Base-by-base conservation (phyloP, 495 filamentous ascomycete species). In the Oleoguttula mirabilis region DNA sequence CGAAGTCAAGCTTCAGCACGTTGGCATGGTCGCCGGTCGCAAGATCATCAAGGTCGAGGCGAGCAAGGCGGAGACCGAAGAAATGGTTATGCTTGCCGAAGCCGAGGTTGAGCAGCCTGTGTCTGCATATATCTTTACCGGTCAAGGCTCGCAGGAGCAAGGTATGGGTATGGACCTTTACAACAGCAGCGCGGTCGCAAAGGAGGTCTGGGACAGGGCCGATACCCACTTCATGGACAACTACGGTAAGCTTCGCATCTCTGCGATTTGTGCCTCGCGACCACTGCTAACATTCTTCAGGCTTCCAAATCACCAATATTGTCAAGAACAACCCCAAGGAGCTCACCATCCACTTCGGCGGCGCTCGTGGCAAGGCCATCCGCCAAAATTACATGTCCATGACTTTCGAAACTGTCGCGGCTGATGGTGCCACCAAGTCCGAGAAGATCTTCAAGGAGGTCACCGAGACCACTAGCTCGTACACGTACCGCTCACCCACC, bases 111-210 rank as follows among this genome's bases (percentile, higher is more conserved):
- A 99, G 62, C 90, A 99, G 56, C 92, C 92, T n/a, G 83, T 88
- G 16, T 88, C 88, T 16, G 76, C 88, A 5, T 99, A 99, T 52
- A 85, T 99, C 48, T 99, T 99, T 65, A 99, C 90, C 37, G 90
- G 90, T 25, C 90, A 99, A 60, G 90, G 90, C 36, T 92, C 84
- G 24, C 90, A 99, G 61, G 90, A 96, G 61, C 92, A 96, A 60
- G 90, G 90, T 36, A 99, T 99, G 90, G 90, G 90, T 64, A 99
- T 99, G 90, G 90, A 95, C 60, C 74, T 99, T 25, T 99, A 99
- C 55, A 79, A 66, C 44, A 88, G 77, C 66, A 95, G 88, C 56
- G 69, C 78, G 2, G 90, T 99, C 24, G 90, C 90, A 35, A 84
- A 82, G 64, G 88, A 95, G 58, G 92, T 99, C 21, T 99, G 90